Evolutionary conservation across 1,284 basidiomycete species (phyloP).

Genomic region (Pholiota adiposa): DNA sequence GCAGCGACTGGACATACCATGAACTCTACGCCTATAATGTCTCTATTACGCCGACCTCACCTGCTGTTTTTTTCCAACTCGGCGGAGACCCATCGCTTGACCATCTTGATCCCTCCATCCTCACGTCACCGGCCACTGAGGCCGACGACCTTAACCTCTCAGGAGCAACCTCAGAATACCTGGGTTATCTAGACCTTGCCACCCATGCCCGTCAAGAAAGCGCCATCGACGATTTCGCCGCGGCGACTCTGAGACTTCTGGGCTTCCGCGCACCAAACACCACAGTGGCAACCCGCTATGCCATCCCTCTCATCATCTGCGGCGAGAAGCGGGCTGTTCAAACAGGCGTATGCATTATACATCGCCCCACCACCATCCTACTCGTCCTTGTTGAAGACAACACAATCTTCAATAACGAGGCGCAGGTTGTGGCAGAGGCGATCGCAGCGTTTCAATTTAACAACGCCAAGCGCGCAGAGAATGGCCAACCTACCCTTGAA

Average conservation of each 20-base stretch:
- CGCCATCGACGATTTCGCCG: slow-evolving; percentile 28
- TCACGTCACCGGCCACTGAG: slow-evolving; percentile 7
- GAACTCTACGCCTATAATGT: slow-evolving; percentile 34
- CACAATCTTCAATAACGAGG: slow-evolving; percentile 9
- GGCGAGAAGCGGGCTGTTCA: slow-evolving; percentile 24
- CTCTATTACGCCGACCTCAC: slow-evolving; percentile 14
- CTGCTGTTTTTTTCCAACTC: slow-evolving; percentile 18
- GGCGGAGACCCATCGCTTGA: slow-evolving; percentile 20
- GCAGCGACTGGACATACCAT: slow-evolving; percentile 29
- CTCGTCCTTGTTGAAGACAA: slow-evolving; percentile 30
- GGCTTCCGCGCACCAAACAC: slow-evolving; percentile 23
- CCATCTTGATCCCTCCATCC: slow-evolving; percentile 21
- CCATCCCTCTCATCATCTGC: slow-evolving; percentile 30
- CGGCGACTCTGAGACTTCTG: slow-evolving; percentile 26
- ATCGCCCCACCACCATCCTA: slow-evolving; percentile 25
- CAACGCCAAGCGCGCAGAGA: slow-evolving; percentile 28
- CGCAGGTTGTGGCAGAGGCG: slow-evolving; percentile 35
- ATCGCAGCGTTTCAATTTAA: slow-evolving; percentile 40
- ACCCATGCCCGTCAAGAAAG: slow-evolving; percentile 25
- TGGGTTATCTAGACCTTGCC: slow-evolving; percentile 26
- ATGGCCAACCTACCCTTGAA: slow-evolving; percentile 19
- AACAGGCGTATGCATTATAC: slow-evolving; percentile 31
- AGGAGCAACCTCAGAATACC: slow-evolving; percentile 15
- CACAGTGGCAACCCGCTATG: slow-evolving; percentile 23
- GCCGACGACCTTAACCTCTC: slow-evolving; percentile 16